A percentile compares a stretch with the other conserved stretches of the same genome.
Conservation (phyloP, 169 alveolate genomes). For the Cryptosporidium meleagridis region DNA sequence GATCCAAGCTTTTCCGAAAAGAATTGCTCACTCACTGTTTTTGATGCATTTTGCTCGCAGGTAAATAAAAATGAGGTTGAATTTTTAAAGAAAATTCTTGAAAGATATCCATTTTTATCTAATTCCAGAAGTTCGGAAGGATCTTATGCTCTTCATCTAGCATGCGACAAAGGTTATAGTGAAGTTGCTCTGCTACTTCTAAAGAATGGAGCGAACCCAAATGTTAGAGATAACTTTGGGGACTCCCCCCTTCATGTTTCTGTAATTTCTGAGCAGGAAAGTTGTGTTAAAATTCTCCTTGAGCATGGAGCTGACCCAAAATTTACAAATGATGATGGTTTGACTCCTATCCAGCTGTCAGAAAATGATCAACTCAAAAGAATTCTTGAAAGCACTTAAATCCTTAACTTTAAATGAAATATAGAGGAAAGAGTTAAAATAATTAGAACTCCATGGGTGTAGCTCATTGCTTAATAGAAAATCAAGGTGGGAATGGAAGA, state of each 20-base stretch:
- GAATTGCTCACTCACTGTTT: conserved; percentile 45
- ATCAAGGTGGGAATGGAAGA: neutral
- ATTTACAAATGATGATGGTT: conserved; percentile 35
- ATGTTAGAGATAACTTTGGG: conserved; percentile 73
- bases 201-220: conserved; percentile 75
- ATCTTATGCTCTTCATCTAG: conserved; percentile 29
- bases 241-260: conserved; percentile 77
- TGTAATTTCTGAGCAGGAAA: conserved; percentile 19
- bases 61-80: conserved; percentile 48
- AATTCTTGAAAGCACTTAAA: neutral
- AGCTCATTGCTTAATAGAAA: neutral
- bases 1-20: conserved; percentile 27
- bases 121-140: conserved; percentile 47
- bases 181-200: conserved; percentile 34
- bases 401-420: neutral
- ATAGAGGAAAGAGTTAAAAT: neutral
- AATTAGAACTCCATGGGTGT: neutral
- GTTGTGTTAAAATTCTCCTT: conserved; percentile 1
- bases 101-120: conserved; percentile 33
- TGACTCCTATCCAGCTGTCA: conserved; percentile 17
- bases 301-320: conserved; percentile 41
- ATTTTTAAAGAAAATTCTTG: conserved; percentile 14
- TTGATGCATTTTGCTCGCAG: conserved; percentile 74
- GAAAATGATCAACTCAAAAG: conserved; percentile 3
- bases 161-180: conserved; percentile 51